phyloP scores from a whole-genome alignment of 2,329 filamentous ascomycete genomes.

The Pseudogymnoascus sp. region DNA sequence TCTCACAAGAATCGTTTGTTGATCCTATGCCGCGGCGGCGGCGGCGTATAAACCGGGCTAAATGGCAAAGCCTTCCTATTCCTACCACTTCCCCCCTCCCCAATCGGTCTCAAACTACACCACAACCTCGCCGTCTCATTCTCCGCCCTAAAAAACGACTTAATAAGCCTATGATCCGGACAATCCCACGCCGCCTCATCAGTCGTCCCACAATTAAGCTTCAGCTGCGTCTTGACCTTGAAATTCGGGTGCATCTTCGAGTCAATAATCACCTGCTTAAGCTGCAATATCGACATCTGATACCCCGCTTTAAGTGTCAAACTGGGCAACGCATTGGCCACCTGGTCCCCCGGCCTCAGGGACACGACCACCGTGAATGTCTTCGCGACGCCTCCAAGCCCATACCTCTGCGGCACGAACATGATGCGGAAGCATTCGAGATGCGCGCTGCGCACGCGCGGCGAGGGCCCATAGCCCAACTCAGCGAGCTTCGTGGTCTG shows the following conservation, averaged over 20 bases:
- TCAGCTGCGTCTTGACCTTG: background rate
- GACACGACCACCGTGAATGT: background rate
- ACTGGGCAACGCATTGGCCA: too few species aligned
- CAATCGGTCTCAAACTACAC: background rate
- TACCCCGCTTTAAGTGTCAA: too few species aligned
- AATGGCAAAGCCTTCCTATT: background rate
- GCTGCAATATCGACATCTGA: background rate
- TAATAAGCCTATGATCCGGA: background rate
- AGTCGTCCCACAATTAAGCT: background rate
- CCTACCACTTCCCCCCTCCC: background rate
- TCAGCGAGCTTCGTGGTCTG: background rate
- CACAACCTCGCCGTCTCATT: background rate
- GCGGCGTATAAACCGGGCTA: background rate
- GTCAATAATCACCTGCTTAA: background rate
- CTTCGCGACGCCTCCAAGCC: background rate
- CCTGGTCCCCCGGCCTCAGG: too few species aligned
- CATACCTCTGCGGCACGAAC: background rate
- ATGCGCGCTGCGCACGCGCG: background rate
- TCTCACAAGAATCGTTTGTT: background rate
- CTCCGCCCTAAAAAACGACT: background rate
- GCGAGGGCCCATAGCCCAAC: background rate
- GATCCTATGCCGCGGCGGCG: background rate
- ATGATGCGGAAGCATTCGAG: background rate
- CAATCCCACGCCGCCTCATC: background rate
- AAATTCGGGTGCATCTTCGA: background rate